Conservation (phyloP, 345 rosid genomes). For the Eucalyptus marginata region DNA sequence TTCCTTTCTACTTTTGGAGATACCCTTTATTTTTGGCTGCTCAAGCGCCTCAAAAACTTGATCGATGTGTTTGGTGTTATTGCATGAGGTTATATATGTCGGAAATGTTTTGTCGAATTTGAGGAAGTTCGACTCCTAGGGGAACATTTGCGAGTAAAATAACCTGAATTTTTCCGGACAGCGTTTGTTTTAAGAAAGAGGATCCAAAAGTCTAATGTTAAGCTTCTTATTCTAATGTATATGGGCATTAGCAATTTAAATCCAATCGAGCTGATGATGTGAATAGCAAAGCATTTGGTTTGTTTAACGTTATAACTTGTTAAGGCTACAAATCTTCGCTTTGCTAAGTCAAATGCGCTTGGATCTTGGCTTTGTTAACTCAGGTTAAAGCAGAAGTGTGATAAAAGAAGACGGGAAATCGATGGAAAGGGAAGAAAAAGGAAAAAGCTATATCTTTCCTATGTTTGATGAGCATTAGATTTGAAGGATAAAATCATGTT, state of each 20-base stretch:
- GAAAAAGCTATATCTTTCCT: neutral
- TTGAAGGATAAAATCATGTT: neutral
- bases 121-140: neutral
- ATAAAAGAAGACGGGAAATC: neutral
- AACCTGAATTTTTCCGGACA: neutral
- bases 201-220: neutral
- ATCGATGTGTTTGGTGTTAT: neutral
- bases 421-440: neutral
- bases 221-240: neutral
- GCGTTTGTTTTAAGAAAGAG: neutral
- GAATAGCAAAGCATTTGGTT: neutral
- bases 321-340: neutral
- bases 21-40: neutral
- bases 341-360: neutral
- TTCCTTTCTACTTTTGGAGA: neutral
- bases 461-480: neutral
- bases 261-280: neutral
- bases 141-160: neutral
- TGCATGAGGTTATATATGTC: neutral
- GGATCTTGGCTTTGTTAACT: neutral
- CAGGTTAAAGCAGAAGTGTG: neutral
- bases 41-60: neutral
- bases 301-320: neutral
- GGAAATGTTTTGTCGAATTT: neutral
- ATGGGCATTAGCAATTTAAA: neutral